phyloP scores from a whole-genome alignment of 2,329 filamentous ascomycete genomes.

The Monosporascus sp. region DNA sequence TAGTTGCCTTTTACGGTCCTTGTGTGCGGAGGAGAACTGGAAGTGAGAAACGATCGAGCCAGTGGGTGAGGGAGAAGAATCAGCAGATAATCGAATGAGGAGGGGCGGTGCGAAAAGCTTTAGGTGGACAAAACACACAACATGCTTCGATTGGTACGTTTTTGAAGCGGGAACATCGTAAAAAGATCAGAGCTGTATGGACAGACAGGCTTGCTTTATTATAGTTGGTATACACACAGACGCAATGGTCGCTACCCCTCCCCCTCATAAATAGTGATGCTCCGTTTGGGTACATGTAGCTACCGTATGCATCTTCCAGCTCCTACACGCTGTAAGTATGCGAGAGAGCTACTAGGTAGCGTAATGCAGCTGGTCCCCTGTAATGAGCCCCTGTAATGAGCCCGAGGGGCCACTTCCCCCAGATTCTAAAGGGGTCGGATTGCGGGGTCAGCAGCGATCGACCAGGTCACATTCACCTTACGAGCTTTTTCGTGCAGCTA shows the following conservation, averaged over 20 bases:
- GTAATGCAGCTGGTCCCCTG: background rate
- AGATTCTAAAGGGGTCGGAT: constrained; percentile 8
- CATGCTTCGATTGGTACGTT: background rate
- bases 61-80: background rate
- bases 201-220: background rate
- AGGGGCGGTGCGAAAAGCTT: background rate
- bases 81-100: background rate
- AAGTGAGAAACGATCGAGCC: background rate
- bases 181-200: background rate
- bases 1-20: background rate
- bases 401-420: background rate
- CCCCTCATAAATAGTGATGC: background rate
- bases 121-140: background rate
- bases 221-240: background rate
- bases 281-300: background rate
- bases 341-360: background rate
- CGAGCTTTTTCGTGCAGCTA: background rate
- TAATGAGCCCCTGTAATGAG: background rate
- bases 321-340: background rate
- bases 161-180: background rate
- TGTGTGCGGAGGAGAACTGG: background rate
- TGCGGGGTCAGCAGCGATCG: constrained; percentile 20
- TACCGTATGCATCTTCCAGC: background rate
- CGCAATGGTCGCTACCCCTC: background rate
- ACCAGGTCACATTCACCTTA: background rate